Evolutionary conservation across 2,329 filamentous ascomycete species (phyloP), one percentile per base, ranked within the genome.

Genomic region (Helicocarpus griseus): DNA sequence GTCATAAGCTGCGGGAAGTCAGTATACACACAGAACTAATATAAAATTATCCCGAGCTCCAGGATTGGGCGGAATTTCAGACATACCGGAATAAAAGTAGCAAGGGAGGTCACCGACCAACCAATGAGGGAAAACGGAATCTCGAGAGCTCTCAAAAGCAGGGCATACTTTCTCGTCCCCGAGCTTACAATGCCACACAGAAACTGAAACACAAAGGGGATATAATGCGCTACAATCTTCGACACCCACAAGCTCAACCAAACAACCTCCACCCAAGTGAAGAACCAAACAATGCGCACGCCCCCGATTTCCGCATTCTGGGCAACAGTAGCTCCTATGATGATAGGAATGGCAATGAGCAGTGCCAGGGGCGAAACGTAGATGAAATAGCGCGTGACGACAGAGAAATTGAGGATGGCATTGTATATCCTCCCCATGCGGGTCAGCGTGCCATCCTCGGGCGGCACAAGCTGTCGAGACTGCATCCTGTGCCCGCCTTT

Each of bases 221-320:
- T 61, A 57, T 77, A 75, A 58, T 79, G 77, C 5, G 78, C 77
- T 24, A 81, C 64, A 46, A 82, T 68, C 63, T 85, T 85, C 57
- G 77, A 78, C 13, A 72, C 72, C 81, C 81, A 85, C 54, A 85
- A 68, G 60, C 77, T 77, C 35, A 81, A 67, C 81, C 81, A 85
- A 49, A 83, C 72, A 44, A 83, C 74, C 63, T 83, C 80, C 35
- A 84, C 69, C 81, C 81, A 85, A 17, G 75, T 74, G 67, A 82
- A 85, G 66, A 85, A 80, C 73, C 77, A 81, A 49, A 77, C 70
- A 38, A 82, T 71, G 6, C 73, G 67, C 4, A 83, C 79, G 21
- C 75, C 75, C 14, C 77, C 78, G 55, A 83, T 78, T 26, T 65
- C 70, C 6, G 75, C 74, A 44, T 72, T 53, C 29, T 63, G 60